Conservation (phyloP, 2,329 filamentous ascomycete species). For the Diaporthe vexans region DNA sequence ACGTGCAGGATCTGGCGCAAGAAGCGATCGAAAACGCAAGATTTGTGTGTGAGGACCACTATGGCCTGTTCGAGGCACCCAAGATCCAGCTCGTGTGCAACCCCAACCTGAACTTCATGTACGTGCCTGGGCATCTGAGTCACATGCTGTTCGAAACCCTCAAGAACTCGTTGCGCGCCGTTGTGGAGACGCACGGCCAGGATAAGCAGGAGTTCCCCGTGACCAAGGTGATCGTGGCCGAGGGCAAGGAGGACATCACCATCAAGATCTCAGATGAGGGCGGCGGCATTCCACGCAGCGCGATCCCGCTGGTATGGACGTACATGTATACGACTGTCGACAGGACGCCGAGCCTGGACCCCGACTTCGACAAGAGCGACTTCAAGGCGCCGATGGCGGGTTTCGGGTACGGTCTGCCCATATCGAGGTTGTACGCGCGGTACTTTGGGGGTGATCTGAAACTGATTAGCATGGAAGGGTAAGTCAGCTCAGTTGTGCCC, state of each 20-base stretch:
- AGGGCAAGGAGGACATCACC: conserved; percentile 98
- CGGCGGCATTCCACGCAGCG: conserved; percentile 91
- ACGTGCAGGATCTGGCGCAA: conserved; percentile 92
- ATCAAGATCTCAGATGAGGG: conserved; percentile 99
- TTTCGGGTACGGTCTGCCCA: conserved; percentile 97
- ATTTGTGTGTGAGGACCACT: conserved; percentile 99
- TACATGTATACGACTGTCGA: conserved; percentile 99
- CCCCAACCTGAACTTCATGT: conserved; percentile 97
- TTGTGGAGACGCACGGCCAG: conserved; percentile 94
- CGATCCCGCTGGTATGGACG: conserved; percentile 98
- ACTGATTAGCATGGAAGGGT: conserved; percentile 99
- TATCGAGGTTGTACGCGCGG: conserved; percentile 91
- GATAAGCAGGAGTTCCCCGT: conserved; percentile 97
- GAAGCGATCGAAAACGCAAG: conserved; percentile 98
- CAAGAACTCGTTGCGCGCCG: conserved; percentile 97
- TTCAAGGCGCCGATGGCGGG: conserved; percentile 99
- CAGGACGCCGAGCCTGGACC: conserved; percentile 92
- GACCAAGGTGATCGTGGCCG: conserved; percentile 97
- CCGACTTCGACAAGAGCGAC: conserved; percentile 98
- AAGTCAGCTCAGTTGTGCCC: conserved; percentile 54
- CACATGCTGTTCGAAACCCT: conserved; percentile 99
- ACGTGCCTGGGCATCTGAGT: conserved; percentile 97
- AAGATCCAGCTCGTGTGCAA: conserved; percentile 98
- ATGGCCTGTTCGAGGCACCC: conserved; percentile 95
- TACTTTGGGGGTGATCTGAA: conserved; percentile 99